Evolutionary conservation across 257 asterid genomes (phyloP).

Genomic region (Oldenlandia corymbosa): DNA sequence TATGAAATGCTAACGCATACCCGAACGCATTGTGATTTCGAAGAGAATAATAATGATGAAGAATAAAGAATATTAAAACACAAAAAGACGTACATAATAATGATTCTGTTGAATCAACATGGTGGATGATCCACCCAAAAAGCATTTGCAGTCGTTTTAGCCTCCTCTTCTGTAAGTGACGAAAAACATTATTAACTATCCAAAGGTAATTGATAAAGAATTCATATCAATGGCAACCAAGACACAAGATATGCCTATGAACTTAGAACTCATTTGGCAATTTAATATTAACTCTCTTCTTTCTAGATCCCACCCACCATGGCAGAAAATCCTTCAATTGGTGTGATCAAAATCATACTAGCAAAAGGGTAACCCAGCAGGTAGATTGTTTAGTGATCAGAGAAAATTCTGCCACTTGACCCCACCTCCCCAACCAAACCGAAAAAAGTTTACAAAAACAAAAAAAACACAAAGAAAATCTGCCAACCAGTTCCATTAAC

Average conservation of each 20-base stretch:
- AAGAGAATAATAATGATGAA: no score
- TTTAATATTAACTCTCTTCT: neutral
- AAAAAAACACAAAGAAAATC: neutral
- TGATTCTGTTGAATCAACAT: slow-evolving; percentile 60
- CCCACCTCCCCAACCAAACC: no score
- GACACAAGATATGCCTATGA: neutral
- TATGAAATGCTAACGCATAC: no score
- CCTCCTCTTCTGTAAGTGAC: slow-evolving; percentile 61
- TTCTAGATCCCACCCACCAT: neutral
- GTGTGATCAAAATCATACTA: neutral
- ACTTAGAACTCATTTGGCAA: neutral
- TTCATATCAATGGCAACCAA: neutral
- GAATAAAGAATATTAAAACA: neutral
- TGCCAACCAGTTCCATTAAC: neutral
- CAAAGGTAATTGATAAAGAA: neutral
- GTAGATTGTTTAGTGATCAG: neutral
- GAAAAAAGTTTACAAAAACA: no score
- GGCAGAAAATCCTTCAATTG: neutral
- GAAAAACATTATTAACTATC: neutral
- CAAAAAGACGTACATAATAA: slow-evolving; percentile 37
- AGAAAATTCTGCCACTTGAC: neutral
- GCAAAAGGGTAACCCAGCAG: neutral
- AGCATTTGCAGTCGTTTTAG: slow-evolving; percentile 57
- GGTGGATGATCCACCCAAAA: slow-evolving; percentile 76
- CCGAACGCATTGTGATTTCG: no score